These are phyloP conservation scores for Macroventuria anomochaeta DNA, from an alignment of 2,329 filamentous ascomycete genomes.

Conservation along the genomic window DNA sequence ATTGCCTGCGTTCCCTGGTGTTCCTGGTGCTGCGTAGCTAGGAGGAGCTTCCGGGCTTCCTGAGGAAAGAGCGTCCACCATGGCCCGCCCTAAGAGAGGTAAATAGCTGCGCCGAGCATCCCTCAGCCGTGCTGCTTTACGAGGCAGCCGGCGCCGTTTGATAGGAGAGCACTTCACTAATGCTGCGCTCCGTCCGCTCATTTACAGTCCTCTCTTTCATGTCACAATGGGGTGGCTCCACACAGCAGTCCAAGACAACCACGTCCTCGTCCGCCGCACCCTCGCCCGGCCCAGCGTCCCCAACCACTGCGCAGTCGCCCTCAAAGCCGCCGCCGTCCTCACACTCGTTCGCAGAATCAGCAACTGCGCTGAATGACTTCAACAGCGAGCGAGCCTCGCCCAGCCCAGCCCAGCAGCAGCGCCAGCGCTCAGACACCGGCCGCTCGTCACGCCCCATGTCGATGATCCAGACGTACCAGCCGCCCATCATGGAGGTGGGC, in stretches of 20 bases:
- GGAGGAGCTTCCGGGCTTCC: slow-evolving; percentile 19
- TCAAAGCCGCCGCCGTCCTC: slow-evolving; percentile 32
- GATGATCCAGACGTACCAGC: slow-evolving; percentile 85
- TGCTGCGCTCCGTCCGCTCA: slow-evolving; percentile 33
- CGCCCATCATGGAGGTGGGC: slow-evolving; percentile 82
- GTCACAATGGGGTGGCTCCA: slow-evolving; percentile 71
- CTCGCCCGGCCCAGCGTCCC: slow-evolving; percentile 45
- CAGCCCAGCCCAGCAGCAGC: slow-evolving; percentile 46
- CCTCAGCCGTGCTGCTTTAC: slow-evolving; percentile 13
- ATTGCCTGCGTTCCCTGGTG: slow-evolving; percentile 14
- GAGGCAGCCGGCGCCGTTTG: slow-evolving; percentile 9
- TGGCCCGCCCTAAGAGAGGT: slow-evolving; percentile 49
- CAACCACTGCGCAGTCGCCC: slow-evolving; percentile 40
- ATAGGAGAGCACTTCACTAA: slow-evolving; percentile 30
- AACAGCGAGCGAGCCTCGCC: slow-evolving; percentile 35
- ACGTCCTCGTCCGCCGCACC: slow-evolving; percentile 29
- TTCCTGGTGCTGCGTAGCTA: slow-evolving; percentile 18
- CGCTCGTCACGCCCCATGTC: slow-evolving; percentile 75
- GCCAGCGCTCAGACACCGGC: slow-evolving; percentile 56
- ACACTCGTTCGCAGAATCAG: slow-evolving; percentile 34
- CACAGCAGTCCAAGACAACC: slow-evolving; percentile 43
- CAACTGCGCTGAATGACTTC: slow-evolving; percentile 40
- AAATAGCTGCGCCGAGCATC: slow-evolving; percentile 23
- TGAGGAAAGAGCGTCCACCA: slow-evolving; percentile 28
- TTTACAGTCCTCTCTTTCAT: slow-evolving; percentile 83